Evolutionary conservation across 169 alveolate species (phyloP).

Genomic region (Plasmodium falciparum): DNA sequence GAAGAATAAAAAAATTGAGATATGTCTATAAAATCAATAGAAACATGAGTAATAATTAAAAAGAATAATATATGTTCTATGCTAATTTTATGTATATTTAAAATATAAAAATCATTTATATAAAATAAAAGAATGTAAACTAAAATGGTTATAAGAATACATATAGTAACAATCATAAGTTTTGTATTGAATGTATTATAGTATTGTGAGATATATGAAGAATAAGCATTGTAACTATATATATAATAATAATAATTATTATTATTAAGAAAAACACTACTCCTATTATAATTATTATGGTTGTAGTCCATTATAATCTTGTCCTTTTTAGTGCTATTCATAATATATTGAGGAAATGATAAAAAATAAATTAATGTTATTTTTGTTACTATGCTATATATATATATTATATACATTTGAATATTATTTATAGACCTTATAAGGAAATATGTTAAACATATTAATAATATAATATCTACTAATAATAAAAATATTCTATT

Average conservation of each 20-base stretch:
- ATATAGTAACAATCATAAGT: constrained; percentile 8
- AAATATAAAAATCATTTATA: constrained; percentile 11
- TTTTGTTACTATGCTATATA: constrained; percentile 63
- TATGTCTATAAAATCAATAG: constrained; percentile 46
- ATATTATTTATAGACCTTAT: constrained; percentile 36
- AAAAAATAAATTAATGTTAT: constrained; percentile 32
- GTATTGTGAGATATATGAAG: not conserved
- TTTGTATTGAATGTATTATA: constrained; percentile 8
- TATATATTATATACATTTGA: constrained; percentile 49
- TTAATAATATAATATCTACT: constrained; percentile 5
- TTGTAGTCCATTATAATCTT: too few species aligned
- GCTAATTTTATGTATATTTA: constrained; percentile 35
- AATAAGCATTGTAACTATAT: too few species aligned
- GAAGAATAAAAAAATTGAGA: constrained; percentile 45
- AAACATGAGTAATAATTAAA: constrained; percentile 42
- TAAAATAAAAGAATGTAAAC: constrained; percentile 32
- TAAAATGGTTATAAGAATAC: constrained; percentile 24
- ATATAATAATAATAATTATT: too few species aligned
- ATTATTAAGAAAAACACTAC: too few species aligned
- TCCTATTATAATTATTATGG: too few species aligned
- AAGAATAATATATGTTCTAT: constrained; percentile 20
- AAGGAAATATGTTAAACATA: constrained; percentile 15
- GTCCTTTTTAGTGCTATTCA: not conserved
- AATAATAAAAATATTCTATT: not conserved
- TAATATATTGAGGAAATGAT: constrained; percentile 44